Conservation (phyloP, 2,329 filamentous ascomycete species). For the Amesomyces nigricolor region DNA sequence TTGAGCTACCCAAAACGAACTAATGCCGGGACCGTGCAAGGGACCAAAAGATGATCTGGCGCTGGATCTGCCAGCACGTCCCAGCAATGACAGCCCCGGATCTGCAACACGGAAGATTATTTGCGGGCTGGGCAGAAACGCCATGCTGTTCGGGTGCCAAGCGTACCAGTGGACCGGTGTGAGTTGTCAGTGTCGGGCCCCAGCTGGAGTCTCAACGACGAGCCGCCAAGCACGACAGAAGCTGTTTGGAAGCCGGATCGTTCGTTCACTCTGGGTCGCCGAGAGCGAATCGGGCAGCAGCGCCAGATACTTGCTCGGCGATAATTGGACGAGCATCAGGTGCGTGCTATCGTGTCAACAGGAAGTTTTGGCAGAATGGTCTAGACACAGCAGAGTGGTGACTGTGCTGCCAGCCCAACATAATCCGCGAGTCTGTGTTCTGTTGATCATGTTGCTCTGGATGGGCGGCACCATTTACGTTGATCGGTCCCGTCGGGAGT, state of each 20-base stretch:
- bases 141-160: conserved; percentile 16
- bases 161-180: conserved; percentile 2
- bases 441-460: background rate
- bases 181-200: conserved; percentile 16
- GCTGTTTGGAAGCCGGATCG: conserved; percentile 1
- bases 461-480: background rate
- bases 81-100: background rate
- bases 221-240: conserved; percentile 2
- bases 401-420: background rate
- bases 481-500: background rate
- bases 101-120: background rate
- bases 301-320: background rate
- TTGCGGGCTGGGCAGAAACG: conserved; percentile 17
- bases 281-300: conserved; percentile 11
- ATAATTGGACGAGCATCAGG: conserved; percentile 6
- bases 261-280: conserved; percentile 2
- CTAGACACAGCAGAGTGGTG: background rate
- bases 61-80: conserved; percentile 4
- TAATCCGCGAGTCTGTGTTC: background rate
- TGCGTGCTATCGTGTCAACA: conserved; percentile 4
- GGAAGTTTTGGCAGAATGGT: background rate
- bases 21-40: conserved; percentile 4
- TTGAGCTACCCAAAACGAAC: conserved; percentile 16
- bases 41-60: conserved; percentile 7
- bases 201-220: conserved; percentile 8